These are phyloP conservation scores for Claviceps africana DNA, from an alignment of 2,329 filamentous ascomycete genomes.

Conservation along the genomic window DNA sequence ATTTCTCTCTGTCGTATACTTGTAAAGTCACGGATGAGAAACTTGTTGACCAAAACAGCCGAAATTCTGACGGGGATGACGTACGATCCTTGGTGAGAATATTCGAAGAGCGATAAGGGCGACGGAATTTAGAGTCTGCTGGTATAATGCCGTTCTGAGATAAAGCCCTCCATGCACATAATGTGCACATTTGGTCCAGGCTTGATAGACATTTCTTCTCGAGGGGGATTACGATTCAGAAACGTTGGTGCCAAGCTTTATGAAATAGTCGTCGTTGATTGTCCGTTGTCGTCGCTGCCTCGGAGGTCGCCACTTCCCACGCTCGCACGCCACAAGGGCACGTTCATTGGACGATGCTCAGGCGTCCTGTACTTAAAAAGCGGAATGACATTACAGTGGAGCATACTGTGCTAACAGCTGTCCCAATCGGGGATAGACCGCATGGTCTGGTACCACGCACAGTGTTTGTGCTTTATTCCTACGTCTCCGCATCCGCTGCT, in stretches of 20 bases:
- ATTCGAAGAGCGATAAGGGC: too few species aligned
- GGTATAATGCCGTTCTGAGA: neutral
- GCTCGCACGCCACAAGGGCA: conserved; percentile 1
- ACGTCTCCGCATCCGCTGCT: conserved; percentile 2
- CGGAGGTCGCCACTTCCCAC: conserved; percentile 22
- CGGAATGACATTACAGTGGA: neutral
- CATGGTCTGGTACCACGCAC: too few species aligned
- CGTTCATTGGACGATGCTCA: neutral
- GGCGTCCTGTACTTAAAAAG: neutral
- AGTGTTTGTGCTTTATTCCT: neutral
- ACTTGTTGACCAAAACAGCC: neutral
- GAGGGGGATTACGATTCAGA: neutral
- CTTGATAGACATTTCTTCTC: neutral
- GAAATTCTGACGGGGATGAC: neutral
- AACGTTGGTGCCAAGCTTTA: neutral
- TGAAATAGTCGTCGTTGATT: neutral
- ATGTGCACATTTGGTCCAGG: neutral
- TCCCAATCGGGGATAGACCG: too few species aligned
- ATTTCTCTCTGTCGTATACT: neutral
- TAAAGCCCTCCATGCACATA: neutral
- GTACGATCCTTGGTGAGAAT: neutral
- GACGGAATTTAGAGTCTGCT: neutral
- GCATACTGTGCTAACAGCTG: neutral
- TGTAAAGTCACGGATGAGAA: neutral
- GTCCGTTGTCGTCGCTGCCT: conserved; percentile 4